Evolutionary conservation across 208 protist species (phyloP).

Genomic region (Novymonas esmeraldas): DNA sequence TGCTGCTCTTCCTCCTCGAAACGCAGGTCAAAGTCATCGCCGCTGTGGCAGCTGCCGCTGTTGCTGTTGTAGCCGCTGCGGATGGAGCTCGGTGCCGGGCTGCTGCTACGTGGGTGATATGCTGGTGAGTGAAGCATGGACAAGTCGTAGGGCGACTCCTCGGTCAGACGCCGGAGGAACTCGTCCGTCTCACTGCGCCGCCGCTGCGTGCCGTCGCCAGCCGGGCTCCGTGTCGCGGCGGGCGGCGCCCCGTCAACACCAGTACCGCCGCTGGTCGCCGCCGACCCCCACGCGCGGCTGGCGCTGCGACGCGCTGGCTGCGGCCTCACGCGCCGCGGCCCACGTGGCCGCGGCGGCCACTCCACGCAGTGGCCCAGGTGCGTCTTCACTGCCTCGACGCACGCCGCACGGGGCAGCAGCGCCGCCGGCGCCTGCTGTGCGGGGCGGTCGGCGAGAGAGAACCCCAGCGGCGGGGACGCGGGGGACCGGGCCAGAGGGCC

Average conservation of each 20-base stretch:
- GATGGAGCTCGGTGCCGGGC: conserved; percentile 6
- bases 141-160: conserved; percentile 33
- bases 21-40: not conserved
- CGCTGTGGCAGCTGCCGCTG: conserved; percentile 1
- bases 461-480: conserved; percentile 10
- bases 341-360: conserved; percentile 36
- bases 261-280: not conserved
- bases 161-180: conserved; percentile 28
- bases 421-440: conserved; percentile 6
- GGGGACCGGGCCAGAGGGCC: not conserved
- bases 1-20: conserved; percentile 12
- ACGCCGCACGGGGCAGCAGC: conserved; percentile 19
- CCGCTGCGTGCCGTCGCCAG: conserved; percentile 5
- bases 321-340: not conserved
- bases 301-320: not conserved
- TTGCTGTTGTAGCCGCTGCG: conserved; percentile 11
- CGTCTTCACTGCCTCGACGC: conserved; percentile 38
- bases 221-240: not conserved
- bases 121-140: conserved; percentile 11
- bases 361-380: conserved; percentile 49
- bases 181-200: conserved; percentile 18
- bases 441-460: conserved; percentile 1
- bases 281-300: not conserved
- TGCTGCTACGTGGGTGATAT: not conserved
- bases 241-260: not conserved